phyloP scores from a whole-genome alignment of 2,329 filamentous ascomycete genomes.

The Aspergillus sergii region DNA sequence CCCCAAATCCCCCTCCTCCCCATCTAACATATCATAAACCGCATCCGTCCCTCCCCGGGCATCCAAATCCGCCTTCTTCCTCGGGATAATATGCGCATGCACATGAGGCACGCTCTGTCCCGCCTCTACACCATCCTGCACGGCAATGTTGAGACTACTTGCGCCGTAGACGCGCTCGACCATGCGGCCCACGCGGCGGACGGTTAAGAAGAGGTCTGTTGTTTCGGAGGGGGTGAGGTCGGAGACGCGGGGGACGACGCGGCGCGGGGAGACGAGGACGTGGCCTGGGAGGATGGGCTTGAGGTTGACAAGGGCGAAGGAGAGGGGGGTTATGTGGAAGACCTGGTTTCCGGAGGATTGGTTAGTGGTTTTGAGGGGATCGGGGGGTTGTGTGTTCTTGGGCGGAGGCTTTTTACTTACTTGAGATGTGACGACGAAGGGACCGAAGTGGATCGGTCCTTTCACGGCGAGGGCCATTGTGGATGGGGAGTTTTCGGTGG shows the following conservation, averaged over 20 bases:
- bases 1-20: constrained; percentile 81
- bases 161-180: constrained; percentile 64
- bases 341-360: constrained; percentile 58
- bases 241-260: constrained; percentile 69
- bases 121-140: constrained; percentile 90
- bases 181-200: constrained; percentile 79
- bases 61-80: constrained; percentile 62
- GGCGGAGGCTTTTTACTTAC: constrained; percentile 42
- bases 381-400: no score
- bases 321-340: constrained; percentile 78
- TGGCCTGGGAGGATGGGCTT: constrained; percentile 93
- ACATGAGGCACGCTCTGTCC: constrained; percentile 94
- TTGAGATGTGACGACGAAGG: constrained; percentile 75
- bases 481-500: constrained; percentile 6
- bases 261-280: constrained; percentile 81
- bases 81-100: constrained; percentile 88
- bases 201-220: constrained; percentile 83
- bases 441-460: constrained; percentile 67
- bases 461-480: constrained; percentile 29
- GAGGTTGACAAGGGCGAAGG: constrained; percentile 90
- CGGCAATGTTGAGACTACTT: constrained; percentile 84
- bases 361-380: constrained; percentile 2
- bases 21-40: constrained; percentile 81
- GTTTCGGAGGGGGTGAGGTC: constrained; percentile 74
- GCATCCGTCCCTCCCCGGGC: constrained; percentile 65